Evolutionary conservation across 495 filamentous ascomycete genomes (phyloP).

Genomic region (Pseudomonodictys pantanalensis): DNA sequence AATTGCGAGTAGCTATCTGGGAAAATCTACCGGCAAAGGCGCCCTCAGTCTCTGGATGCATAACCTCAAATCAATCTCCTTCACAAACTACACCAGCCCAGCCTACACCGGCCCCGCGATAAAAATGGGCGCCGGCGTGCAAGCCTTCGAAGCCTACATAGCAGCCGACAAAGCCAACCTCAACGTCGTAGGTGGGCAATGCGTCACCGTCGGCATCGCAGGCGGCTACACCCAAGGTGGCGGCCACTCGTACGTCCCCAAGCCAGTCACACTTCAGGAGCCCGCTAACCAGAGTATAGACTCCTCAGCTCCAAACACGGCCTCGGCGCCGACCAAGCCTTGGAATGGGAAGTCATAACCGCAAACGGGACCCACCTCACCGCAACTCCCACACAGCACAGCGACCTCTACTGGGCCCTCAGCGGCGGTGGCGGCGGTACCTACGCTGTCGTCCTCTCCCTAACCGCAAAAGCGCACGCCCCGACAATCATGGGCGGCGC

Average conservation of each 20-base stretch:
- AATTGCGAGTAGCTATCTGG: constrained; percentile 11
- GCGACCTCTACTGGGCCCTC: constrained; percentile 29
- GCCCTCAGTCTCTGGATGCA: constrained; percentile 21
- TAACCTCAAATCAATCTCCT: constrained; percentile 8
- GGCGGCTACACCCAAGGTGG: constrained; percentile 57
- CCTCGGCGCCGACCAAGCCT: constrained; percentile 52
- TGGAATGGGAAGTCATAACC: constrained; percentile 43
- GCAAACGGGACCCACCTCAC: constrained; percentile 10
- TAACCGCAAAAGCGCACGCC: constrained; percentile 26
- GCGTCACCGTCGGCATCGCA: constrained; percentile 40
- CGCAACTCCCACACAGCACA: constrained; percentile 18
- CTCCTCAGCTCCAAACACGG: constrained; percentile 47
- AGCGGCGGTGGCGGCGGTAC: constrained; percentile 23
- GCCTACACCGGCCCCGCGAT: constrained; percentile 48
- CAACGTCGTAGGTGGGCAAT: constrained; percentile 51
- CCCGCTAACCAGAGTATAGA: constrained; percentile 5
- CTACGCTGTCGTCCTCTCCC: constrained; percentile 19
- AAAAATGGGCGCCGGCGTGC: constrained; percentile 50
- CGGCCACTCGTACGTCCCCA: constrained; percentile 48
- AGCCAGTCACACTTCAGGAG: background rate
- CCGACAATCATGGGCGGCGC: constrained; percentile 3
- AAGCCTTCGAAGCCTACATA: constrained; percentile 47
- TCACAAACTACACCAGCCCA: constrained; percentile 11
- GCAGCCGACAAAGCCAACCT: constrained; percentile 44
- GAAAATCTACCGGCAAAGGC: constrained; percentile 23